Evolutionary conservation across 2,329 filamentous ascomycete genomes (phyloP), one percentile per base, ranked within the genome.

Genomic region (Colletotrichum musicola): DNA sequence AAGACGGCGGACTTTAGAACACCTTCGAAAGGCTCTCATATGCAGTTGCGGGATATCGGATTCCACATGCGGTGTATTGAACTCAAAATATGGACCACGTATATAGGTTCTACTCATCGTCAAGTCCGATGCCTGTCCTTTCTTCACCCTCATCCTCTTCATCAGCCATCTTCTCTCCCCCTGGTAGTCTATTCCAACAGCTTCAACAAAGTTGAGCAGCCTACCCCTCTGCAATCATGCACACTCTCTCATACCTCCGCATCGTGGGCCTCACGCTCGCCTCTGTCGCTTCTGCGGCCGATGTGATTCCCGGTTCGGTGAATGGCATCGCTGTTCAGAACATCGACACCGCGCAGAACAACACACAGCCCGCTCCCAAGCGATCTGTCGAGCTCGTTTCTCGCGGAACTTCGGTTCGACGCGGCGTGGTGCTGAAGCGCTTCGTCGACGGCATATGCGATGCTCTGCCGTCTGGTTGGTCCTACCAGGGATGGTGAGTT

Each of bases 401-500:
- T 12, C 42, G 7, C 12, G 60, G 60, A 6, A 18, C 60, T 12
- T 47, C 60, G n/a, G 27, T 38, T 6, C 40, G 14, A 18, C 50
- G 27, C 7, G 6, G 18, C 4, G 16, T 25, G 25, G 40, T 38
- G 3, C 40, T 25, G 18, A 62, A 56, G 50, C 60, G 60, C 9
- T 2, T 27, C 5, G 7, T 40, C 3, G 38, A 40, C 10, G 60
- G 60, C n/a, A 62, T 62, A 5, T 55, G 50, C 18, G 40, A 47
- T 25, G 14, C 18, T 13, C 60, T 62, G n/a, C 50, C 60, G 38
- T 40, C 6, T 1, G 27, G 16, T 4, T 62, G 60, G 60, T 6
- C 10, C 6, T 62, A 62, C 16, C 22, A 38, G 60, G 60, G 60
- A 55, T 62, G 60, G 60, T 62, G 14, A 49, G 50, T 38, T 6